phyloP scores from a whole-genome alignment of 148 eudicot species.

The Persicaria tinctoria region DNA sequence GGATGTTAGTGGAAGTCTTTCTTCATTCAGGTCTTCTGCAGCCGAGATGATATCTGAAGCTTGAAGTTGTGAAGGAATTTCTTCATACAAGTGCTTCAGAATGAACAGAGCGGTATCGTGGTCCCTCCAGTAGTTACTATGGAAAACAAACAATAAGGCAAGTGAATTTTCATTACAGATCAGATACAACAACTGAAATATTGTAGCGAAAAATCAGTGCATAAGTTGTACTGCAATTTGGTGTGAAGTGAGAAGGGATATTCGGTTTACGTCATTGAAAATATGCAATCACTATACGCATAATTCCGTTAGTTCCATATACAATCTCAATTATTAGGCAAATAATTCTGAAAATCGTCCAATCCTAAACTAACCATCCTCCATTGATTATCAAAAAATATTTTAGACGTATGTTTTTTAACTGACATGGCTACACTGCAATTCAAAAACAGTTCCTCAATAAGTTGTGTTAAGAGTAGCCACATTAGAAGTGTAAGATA shows the following conservation, averaged over 20 bases:
- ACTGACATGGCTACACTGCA: not conserved
- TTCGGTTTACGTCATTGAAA: no score
- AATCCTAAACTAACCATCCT: no score
- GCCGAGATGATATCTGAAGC: not conserved
- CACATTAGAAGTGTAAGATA: not conserved
- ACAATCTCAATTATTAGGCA: no score
- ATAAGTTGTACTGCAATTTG: no score
- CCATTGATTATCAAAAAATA: no score
- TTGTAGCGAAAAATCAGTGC: no score
- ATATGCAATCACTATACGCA: no score
- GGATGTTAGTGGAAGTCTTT: not conserved
- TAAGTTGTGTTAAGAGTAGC: no score
- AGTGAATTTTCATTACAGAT: not conserved
- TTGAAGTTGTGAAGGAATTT: slow-evolving; percentile 38
- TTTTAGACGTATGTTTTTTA: not conserved
- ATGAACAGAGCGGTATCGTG: slow-evolving; percentile 85
- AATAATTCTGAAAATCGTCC: no score
- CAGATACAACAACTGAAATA: not conserved
- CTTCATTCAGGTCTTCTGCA: slow-evolving; percentile 1
- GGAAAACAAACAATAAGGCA: not conserved
- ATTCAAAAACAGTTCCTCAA: not conserved
- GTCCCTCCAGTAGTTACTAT: slow-evolving; percentile 96
- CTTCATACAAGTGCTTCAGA: slow-evolving; percentile 70
- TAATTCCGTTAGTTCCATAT: no score
- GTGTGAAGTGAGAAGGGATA: no score